Evolutionary conservation across 495 filamentous ascomycete species (phyloP).

Genomic region (Chaetomium tenue): DNA sequence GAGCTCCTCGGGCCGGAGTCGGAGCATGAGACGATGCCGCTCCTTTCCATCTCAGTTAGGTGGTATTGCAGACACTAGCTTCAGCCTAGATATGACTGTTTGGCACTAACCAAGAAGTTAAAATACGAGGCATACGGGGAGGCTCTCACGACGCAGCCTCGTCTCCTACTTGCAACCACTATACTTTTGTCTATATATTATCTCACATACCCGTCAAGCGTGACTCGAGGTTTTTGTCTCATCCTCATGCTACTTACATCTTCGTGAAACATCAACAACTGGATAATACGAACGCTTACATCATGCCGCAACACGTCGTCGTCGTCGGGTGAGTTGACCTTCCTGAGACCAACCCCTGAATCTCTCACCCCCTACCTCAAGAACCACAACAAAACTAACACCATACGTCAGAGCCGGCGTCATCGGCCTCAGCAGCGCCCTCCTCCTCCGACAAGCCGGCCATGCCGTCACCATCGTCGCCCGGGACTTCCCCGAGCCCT

Average conservation of each 20-base stretch:
- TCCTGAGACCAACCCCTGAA: too few species aligned
- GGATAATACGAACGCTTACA: background rate
- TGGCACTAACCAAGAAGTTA: background rate
- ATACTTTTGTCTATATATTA: background rate
- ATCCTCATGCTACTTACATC: background rate
- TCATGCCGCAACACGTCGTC: constrained; percentile 18
- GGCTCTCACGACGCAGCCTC: background rate
- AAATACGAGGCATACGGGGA: background rate
- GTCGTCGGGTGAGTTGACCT: constrained; percentile 17
- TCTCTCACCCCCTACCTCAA: background rate
- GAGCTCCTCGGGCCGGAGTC: background rate
- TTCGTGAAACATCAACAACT: too few species aligned
- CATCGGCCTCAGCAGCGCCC: constrained; percentile 55
- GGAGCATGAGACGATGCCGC: background rate
- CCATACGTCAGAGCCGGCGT: constrained; percentile 55
- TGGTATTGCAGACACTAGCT: background rate
- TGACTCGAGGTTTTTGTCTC: too few species aligned
- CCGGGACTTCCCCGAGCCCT: constrained; percentile 53
- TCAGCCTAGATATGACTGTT: background rate
- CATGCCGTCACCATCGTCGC: constrained; percentile 55
- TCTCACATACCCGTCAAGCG: too few species aligned
- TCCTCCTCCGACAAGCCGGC: constrained; percentile 48
- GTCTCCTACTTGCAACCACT: background rate
- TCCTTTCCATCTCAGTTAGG: constrained; percentile 1
- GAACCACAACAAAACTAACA: constrained; percentile 11